These are phyloP conservation scores for Pelargonium myrrhifolium DNA, from an alignment of 441 rosid genomes.

Conservation along the genomic window DNA sequence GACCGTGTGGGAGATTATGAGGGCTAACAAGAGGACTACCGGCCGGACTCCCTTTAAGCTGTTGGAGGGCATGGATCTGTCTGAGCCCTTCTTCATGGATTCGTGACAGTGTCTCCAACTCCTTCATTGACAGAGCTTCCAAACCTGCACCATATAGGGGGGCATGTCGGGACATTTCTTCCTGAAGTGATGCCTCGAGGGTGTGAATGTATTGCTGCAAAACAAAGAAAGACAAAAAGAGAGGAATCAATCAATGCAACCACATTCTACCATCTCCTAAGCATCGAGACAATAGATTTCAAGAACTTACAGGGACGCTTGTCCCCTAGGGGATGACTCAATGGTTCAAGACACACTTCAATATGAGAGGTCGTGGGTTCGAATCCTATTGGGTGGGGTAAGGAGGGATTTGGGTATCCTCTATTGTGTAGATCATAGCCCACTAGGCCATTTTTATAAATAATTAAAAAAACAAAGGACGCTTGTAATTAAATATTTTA, in stretches of 20 bases:
- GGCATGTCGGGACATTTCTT: constrained; percentile 91
- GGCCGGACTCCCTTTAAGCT: constrained; percentile 65
- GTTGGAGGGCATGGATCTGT: constrained; percentile 75
- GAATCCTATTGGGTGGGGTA: too few relatives aligned
- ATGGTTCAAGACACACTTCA: too few relatives aligned
- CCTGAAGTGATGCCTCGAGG: constrained; percentile 70
- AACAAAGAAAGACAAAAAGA: background rate
- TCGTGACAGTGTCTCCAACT: constrained; percentile 75
- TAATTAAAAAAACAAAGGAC: too few relatives aligned
- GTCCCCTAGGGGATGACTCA: too few relatives aligned
- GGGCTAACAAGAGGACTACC: constrained; percentile 67
- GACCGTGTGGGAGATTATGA: constrained; percentile 50
- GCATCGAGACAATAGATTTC: background rate
- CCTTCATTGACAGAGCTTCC: constrained; percentile 83
- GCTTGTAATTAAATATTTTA: too few relatives aligned
- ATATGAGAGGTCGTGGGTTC: too few relatives aligned
- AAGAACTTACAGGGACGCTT: too few relatives aligned
- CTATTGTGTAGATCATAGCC: too few relatives aligned
- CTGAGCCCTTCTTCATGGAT: constrained; percentile 96
- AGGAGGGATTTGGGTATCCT: too few relatives aligned
- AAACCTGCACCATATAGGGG: constrained; percentile 93
- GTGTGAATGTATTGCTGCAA: constrained; percentile 87
- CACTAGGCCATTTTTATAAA: too few relatives aligned
- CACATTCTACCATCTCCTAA: background rate
- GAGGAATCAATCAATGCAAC: background rate